These are phyloP conservation scores for Pichia insulana DNA, from an alignment of 805 yeast species.

Conservation along the genomic window DNA sequence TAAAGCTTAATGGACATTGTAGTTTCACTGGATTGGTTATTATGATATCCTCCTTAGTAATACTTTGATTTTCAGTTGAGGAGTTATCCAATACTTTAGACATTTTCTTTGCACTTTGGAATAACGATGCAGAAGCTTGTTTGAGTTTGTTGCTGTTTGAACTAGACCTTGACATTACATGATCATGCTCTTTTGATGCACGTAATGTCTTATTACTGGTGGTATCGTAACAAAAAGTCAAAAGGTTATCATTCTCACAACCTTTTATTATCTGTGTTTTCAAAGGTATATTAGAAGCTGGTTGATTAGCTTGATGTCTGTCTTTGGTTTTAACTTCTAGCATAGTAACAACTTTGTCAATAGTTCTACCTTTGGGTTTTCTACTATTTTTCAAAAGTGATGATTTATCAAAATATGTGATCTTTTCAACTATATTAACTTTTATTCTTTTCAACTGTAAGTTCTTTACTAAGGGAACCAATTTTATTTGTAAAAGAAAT, in stretches of 20 bases:
- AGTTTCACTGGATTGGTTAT: conserved; percentile 31
- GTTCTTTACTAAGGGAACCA: conserved; percentile 57
- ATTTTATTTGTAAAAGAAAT: conserved; percentile 49
- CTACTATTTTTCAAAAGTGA: neutral
- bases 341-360: conserved; percentile 49
- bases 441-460: conserved; percentile 54
- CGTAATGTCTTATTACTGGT: conserved; percentile 13
- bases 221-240: conserved; percentile 45
- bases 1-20: conserved; percentile 28
- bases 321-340: conserved; percentile 57
- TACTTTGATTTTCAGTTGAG: neutral
- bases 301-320: conserved; percentile 20
- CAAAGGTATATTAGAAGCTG: conserved; percentile 20
- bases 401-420: conserved; percentile 46
- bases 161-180: neutral
- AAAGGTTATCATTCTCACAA: conserved; percentile 51
- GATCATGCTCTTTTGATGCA: neutral
- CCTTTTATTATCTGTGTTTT: conserved; percentile 52
- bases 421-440: conserved; percentile 57
- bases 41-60: conserved; percentile 19
- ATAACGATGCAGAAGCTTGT: conserved; percentile 1
- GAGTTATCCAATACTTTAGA: conserved; percentile 17
- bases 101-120: conserved; percentile 10
- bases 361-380: conserved; percentile 25
- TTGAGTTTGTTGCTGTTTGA: conserved; percentile 1